These are phyloP conservation scores for Ambrosia artemisiifolia DNA, from an alignment of 129 eudicot genomes.

Conservation along the genomic window DNA sequence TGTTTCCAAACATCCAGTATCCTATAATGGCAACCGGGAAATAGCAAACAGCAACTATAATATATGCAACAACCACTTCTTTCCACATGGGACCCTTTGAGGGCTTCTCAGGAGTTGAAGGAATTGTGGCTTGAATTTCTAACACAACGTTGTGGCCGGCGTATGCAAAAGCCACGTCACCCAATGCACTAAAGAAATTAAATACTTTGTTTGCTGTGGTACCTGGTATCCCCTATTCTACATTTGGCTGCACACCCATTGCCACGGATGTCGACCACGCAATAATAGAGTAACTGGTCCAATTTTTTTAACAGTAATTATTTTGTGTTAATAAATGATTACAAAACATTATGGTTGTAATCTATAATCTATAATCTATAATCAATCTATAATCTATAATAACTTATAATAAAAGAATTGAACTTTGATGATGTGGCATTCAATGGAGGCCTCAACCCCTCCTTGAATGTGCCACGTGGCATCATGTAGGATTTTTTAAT, in stretches of 20 bases:
- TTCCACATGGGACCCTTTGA: conserved; percentile 42
- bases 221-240: conserved; percentile 32
- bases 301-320: background rate
- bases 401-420: too few species aligned
- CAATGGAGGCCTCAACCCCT: too few species aligned
- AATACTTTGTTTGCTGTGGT: conserved; percentile 40
- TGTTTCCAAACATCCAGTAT: conserved; percentile 29
- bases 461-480: too few species aligned
- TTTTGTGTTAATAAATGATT: background rate
- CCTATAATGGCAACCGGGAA: conserved; percentile 34
- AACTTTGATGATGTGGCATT: too few species aligned
- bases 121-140: conserved; percentile 37
- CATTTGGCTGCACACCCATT: conserved; percentile 50
- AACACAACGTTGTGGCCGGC: conserved; percentile 57
- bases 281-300: conserved; percentile 50
- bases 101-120: conserved; percentile 32
- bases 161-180: conserved; percentile 61
- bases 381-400: too few species aligned
- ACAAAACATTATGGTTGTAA: background rate
- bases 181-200: conserved; percentile 50
- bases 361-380: too few species aligned
- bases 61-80: conserved; percentile 34
- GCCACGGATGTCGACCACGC: conserved; percentile 45
- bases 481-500: too few species aligned
- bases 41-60: conserved; percentile 27